Conservation (phyloP, 495 filamentous ascomycete genomes). For the Xanthoparmelia taractica region DNA sequence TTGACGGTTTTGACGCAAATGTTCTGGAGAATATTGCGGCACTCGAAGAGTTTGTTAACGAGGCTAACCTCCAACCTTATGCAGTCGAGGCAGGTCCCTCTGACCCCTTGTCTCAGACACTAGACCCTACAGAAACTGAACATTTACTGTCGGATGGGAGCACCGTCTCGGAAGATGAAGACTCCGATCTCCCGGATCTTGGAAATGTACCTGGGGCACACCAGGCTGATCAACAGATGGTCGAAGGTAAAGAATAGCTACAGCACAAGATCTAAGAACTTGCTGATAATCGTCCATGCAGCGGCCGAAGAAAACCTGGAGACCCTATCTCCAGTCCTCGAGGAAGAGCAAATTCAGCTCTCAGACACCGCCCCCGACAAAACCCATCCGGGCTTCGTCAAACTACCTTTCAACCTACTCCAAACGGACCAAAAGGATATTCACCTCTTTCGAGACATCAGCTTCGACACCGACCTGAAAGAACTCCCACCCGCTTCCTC, state of each 20-base stretch:
- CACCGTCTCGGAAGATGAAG: background rate
- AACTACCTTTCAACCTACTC: conserved; percentile 30
- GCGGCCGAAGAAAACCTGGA: background rate
- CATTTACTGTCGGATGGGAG: background rate
- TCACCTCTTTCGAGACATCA: conserved; percentile 22
- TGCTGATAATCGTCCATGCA: background rate
- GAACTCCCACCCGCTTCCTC: conserved; percentile 12
- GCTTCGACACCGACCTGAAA: background rate
- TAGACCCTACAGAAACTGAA: background rate
- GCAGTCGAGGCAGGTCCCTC: background rate
- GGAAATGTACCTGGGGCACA: background rate
- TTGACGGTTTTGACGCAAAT: conserved; percentile 26
- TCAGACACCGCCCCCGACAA: background rate
- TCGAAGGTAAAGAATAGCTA: background rate
- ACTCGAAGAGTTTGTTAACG: background rate
- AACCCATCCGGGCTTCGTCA: background rate
- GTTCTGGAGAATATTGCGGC: conserved; percentile 18
- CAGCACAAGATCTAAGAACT: background rate
- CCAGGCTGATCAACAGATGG: background rate
- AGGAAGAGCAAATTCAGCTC: too few species aligned
- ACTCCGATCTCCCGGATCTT: background rate
- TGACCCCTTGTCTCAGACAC: background rate
- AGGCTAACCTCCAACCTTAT: background rate
- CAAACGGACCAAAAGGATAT: conserved; percentile 12
- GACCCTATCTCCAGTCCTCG: background rate